phyloP scores from a whole-genome alignment of 2,329 filamentous ascomycete species.

The Colletotrichum tamarilloi region DNA sequence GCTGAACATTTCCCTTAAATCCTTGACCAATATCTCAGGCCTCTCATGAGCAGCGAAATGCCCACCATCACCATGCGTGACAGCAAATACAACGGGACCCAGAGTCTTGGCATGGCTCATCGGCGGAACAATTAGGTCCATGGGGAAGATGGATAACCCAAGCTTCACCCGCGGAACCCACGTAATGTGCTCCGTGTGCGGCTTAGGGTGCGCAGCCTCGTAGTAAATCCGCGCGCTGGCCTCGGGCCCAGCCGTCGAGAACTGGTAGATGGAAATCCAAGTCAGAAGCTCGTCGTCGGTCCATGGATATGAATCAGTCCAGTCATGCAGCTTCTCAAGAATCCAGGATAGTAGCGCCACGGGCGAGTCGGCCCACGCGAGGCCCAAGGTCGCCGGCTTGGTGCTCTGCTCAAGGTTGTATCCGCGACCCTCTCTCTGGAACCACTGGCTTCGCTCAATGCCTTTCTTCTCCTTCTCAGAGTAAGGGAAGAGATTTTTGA shows the following conservation, averaged over 20 bases:
- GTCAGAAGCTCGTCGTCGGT: constrained; percentile 80
- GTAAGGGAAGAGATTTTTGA: constrained; percentile 68
- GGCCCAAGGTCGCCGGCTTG: constrained; percentile 79
- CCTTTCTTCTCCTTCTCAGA: constrained; percentile 61
- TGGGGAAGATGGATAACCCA: constrained; percentile 66
- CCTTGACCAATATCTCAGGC: constrained; percentile 62
- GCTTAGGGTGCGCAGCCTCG: constrained; percentile 62
- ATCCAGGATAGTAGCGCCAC: constrained; percentile 81
- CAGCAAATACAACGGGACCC: constrained; percentile 69
- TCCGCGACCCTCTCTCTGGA: constrained; percentile 64
- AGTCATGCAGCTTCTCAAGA: constrained; percentile 83
- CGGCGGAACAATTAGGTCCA: constrained; percentile 66
- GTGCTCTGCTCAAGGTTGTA: constrained; percentile 73
- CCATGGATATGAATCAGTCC: constrained; percentile 79
- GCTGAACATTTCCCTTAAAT: constrained; percentile 69
- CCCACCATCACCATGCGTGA: constrained; percentile 60
- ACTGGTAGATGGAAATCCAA: constrained; percentile 80
- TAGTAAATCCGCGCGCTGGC: constrained; percentile 80
- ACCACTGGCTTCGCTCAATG: constrained; percentile 66
- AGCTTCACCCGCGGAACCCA: constrained; percentile 52
- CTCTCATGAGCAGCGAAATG: constrained; percentile 72
- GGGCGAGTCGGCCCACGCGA: constrained; percentile 76
- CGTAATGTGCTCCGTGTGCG: constrained; percentile 32
- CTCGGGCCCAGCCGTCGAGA: constrained; percentile 74
- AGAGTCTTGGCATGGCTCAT: constrained; percentile 67